Evolutionary conservation across 176 grass and related monocot species (phyloP), one percentile per base, ranked within the genome.

Genomic region (Phyllostachys edulis): DNA sequence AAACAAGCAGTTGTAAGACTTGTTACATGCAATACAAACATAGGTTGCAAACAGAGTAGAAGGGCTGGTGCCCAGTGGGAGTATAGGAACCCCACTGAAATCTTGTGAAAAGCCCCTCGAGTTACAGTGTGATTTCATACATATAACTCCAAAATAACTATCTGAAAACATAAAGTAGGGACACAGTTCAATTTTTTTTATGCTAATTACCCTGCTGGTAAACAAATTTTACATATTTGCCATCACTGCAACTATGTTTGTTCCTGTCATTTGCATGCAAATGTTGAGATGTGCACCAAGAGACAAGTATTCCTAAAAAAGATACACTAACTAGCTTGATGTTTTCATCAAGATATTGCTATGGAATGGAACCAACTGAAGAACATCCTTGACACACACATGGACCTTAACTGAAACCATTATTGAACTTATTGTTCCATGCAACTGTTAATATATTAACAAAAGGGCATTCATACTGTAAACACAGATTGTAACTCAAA

Each of bases 21-120:
- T 66, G 59, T 36, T 68, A 80, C 21, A 36, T 86, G 57, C 46
- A 73, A 39, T 75, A 75, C 37, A 80, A 37, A 45, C 37, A 74
- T 46, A 87, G 60, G 50, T 55, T 67, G 59, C 59, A 65, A 55
- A 17, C 3, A 23, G 7, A 23, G 47, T 66, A 16, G 24, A 59
- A 7, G 60, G 23, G 1, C 59, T 67, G 6, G 36, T 38, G 4
- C 52, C 20, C 10, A 20, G 26, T 66, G 24, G 59, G 27, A 50
- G 44, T 13, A 36, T 21, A 21, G 42, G 15, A 36, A 20, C 42
- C 60, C 44, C 41, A 65, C 16, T 6, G 26, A 21, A 45, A 79
- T 79, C 9, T 37, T 67, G 61, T 41, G 16, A 49, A 9, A 72
- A 72, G 5, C 18, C 63, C 41, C 20, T 79, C 16, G 10, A 34